Conservation (phyloP, 2,329 filamentous ascomycete species). For the Chaetoscypha palmicola region DNA sequence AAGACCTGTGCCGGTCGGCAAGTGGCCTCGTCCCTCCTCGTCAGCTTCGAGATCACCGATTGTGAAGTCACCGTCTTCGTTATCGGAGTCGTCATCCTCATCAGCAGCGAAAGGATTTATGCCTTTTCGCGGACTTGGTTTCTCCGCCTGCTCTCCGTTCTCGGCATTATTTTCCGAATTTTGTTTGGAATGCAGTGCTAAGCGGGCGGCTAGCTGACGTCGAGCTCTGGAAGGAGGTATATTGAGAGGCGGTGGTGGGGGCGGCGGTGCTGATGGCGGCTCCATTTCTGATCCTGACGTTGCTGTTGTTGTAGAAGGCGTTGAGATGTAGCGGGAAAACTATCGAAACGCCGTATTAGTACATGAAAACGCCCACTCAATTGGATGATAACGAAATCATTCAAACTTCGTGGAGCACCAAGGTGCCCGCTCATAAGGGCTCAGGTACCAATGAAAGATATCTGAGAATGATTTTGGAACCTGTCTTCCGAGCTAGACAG, state of each 20-base stretch:
- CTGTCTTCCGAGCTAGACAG: conserved; percentile 19
- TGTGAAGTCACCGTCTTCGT: conserved; percentile 24
- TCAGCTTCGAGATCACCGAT: conserved; percentile 28
- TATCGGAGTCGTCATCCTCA: conserved; percentile 29
- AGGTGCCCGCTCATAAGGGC: neutral
- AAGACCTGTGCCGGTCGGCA: conserved; percentile 11
- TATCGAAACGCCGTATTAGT: conserved; percentile 21
- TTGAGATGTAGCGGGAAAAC: conserved; percentile 32
- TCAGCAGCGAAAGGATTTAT: conserved; percentile 29
- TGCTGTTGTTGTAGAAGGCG: conserved; percentile 28
- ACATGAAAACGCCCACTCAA: too few species aligned
- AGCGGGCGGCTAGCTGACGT: conserved; percentile 79
- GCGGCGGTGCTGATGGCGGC: conserved; percentile 53
- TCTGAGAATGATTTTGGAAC: conserved; percentile 21
- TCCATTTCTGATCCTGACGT: conserved; percentile 35
- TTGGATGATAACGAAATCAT: too few species aligned
- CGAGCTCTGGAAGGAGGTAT: conserved; percentile 81
- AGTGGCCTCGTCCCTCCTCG: conserved; percentile 22
- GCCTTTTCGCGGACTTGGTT: conserved; percentile 18
- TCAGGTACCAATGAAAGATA: conserved; percentile 17
- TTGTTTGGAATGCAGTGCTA: conserved; percentile 68
- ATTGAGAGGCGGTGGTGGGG: conserved; percentile 74
- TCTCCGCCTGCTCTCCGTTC: conserved; percentile 21
- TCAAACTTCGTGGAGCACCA: neutral
- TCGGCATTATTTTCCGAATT: conserved; percentile 20